Evolutionary conservation across 768 basidiomycete species (phyloP).

Genomic region (Trametes coccinea): DNA sequence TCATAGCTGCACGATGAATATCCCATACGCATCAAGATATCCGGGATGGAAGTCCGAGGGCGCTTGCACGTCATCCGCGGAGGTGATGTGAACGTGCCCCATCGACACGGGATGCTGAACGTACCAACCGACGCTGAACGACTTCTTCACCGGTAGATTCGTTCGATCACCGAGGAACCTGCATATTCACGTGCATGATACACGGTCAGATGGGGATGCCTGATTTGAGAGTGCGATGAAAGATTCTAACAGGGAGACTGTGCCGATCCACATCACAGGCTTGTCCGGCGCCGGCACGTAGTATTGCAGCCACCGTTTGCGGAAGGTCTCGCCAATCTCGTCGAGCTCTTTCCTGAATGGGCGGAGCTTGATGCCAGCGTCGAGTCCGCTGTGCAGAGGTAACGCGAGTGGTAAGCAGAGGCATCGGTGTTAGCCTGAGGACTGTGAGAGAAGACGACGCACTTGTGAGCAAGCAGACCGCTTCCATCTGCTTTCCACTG

Average conservation of each 20-base stretch:
- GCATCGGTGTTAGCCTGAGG: too few species aligned
- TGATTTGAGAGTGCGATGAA: neutral
- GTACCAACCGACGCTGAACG: constrained; percentile 34
- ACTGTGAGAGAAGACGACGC: neutral
- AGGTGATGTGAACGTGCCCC: constrained; percentile 51
- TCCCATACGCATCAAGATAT: constrained; percentile 43
- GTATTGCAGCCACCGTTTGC: constrained; percentile 48
- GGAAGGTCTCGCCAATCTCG: constrained; percentile 50
- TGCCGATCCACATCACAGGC: constrained; percentile 47
- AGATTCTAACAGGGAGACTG: constrained; percentile 41
- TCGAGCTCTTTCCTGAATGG: constrained; percentile 51
- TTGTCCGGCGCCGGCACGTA: constrained; percentile 57
- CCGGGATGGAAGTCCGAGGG: constrained; percentile 47
- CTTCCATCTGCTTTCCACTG: constrained; percentile 41
- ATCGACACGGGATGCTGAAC: constrained; percentile 45
- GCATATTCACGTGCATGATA: neutral
- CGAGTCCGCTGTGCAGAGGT: constrained; percentile 42
- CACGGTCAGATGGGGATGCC: too few species aligned
- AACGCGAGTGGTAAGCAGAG: neutral
- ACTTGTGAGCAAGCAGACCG: constrained; percentile 60
- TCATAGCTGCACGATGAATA: constrained; percentile 15
- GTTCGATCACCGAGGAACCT: constrained; percentile 32
- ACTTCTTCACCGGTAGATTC: constrained; percentile 26
- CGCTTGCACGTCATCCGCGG: constrained; percentile 42
- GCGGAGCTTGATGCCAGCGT: constrained; percentile 58